These are phyloP conservation scores for Dendrocalamus latiflorus DNA, from an alignment of 202 grass and related monocot species.

Conservation along the genomic window DNA sequence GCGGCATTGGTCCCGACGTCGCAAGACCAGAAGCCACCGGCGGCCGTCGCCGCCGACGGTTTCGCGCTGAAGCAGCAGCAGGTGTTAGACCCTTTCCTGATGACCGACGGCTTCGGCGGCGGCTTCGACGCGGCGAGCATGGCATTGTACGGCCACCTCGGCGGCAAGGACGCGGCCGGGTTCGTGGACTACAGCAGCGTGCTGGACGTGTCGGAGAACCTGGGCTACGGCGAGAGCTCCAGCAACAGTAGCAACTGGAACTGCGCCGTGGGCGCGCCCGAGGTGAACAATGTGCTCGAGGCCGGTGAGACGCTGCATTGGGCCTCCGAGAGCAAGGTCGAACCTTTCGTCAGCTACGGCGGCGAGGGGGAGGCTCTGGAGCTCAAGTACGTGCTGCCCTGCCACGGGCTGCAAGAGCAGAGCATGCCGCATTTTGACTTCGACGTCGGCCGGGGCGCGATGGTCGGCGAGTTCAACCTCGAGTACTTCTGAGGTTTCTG, in stretches of 20 bases:
- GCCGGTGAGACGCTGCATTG: constrained; percentile 54
- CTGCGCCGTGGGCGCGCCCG: constrained; percentile 35
- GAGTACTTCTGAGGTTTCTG: constrained; percentile 43
- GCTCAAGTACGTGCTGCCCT: constrained; percentile 52
- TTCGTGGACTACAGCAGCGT: constrained; percentile 67
- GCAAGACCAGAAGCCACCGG: constrained; percentile 8
- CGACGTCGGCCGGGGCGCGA: constrained; percentile 33
- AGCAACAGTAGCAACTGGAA: constrained; percentile 96
- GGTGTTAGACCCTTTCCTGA: constrained; percentile 71
- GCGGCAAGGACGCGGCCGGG: constrained; percentile 21
- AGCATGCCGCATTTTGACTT: constrained; percentile 47
- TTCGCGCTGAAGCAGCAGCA: constrained; percentile 20
- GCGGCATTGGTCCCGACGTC: not conserved
- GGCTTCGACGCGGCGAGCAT: constrained; percentile 18
- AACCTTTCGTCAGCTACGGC: constrained; percentile 18
- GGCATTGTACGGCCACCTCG: constrained; percentile 23
- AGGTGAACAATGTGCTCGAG: constrained; percentile 35
- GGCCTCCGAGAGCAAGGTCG: constrained; percentile 49
- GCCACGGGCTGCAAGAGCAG: constrained; percentile 43
- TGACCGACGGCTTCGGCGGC: constrained; percentile 41
- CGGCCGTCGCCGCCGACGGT: not conserved
- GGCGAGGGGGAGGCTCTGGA: constrained; percentile 34
- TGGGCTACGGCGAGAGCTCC: constrained; percentile 83
- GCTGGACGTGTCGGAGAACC: constrained; percentile 79
- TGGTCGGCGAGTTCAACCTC: constrained; percentile 37